Evolutionary conservation across 2,329 filamentous ascomycete genomes (phyloP).

Genomic region (Neofusicoccum cordaticola): DNA sequence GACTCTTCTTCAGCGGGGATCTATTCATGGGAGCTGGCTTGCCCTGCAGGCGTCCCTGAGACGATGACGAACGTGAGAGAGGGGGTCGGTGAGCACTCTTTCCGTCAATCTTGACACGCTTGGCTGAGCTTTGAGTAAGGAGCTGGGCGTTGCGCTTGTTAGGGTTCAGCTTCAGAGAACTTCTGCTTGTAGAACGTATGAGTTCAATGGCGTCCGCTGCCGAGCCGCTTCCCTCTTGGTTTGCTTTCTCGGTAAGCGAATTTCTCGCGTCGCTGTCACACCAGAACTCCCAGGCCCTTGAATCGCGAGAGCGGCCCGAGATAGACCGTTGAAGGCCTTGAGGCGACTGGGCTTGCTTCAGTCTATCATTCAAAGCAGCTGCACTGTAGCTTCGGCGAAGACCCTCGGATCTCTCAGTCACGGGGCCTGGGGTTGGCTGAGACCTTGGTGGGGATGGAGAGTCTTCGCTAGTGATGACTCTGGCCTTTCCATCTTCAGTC

Average conservation of each 20-base stretch:
- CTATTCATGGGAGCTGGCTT: slow-evolving; percentile 20
- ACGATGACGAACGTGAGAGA: slow-evolving; percentile 36
- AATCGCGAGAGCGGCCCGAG: slow-evolving; percentile 77
- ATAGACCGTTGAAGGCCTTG: slow-evolving; percentile 40
- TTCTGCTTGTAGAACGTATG: slow-evolving; percentile 66
- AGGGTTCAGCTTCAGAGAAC: slow-evolving; percentile 51
- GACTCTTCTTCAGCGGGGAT: slow-evolving; percentile 5
- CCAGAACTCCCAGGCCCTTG: slow-evolving; percentile 87
- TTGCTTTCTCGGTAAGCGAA: slow-evolving; percentile 74
- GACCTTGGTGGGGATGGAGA: slow-evolving; percentile 63
- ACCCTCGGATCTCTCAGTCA: slow-evolving; percentile 46
- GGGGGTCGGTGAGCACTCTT: slow-evolving; percentile 32
- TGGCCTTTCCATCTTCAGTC: slow-evolving; percentile 87
- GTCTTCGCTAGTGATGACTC: slow-evolving; percentile 69
- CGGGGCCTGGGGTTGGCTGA: slow-evolving; percentile 48
- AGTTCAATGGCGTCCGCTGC: slow-evolving; percentile 79
- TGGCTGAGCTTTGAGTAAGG: slow-evolving; percentile 25
- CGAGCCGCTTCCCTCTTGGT: slow-evolving; percentile 75
- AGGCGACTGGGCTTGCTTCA: slow-evolving; percentile 28
- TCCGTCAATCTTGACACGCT: slow-evolving; percentile 30
- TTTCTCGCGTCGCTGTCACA: slow-evolving; percentile 78
- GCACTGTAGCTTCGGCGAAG: slow-evolving; percentile 72
- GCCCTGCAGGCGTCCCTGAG: slow-evolving; percentile 32
- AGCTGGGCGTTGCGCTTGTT: slow-evolving; percentile 63
- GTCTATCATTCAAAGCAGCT: slow-evolving; percentile 42